Conservation (phyloP, 2,329 filamentous ascomycete genomes). For the Colletotrichum aenigma region DNA sequence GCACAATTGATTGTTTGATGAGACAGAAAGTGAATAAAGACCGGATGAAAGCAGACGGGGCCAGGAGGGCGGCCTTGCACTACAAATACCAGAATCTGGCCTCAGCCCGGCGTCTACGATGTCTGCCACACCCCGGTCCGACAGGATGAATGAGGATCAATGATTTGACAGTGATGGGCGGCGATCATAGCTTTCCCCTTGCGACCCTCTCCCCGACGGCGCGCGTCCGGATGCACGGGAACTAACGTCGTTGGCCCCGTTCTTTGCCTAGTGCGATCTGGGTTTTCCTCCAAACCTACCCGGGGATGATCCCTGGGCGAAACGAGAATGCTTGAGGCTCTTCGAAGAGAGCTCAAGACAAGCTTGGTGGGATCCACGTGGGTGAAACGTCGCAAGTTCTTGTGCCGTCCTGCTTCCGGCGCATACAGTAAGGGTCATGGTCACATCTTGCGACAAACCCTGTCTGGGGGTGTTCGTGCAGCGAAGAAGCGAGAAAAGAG, state of each 20-base stretch:
- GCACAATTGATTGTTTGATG: slow-evolving; percentile 1
- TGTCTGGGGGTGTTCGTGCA: slow-evolving; percentile 2
- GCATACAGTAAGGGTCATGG: background rate
- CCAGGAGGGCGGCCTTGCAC: background rate
- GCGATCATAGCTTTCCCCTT: slow-evolving; percentile 6
- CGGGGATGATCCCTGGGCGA: slow-evolving; percentile 8
- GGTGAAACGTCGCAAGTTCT: slow-evolving; percentile 20
- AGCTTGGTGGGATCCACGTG: slow-evolving; percentile 1
- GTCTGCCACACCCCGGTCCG: background rate
- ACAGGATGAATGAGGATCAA: background rate
- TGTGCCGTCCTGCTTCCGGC: slow-evolving; percentile 17
- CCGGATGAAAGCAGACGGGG: background rate
- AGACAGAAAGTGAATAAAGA: background rate
- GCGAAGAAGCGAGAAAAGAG: background rate
- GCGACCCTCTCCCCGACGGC: background rate
- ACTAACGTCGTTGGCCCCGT: background rate
- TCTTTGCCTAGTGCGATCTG: background rate
- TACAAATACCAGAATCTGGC: slow-evolving; percentile 8
- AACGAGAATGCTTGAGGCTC: background rate
- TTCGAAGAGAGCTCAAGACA: background rate
- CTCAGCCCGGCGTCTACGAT: background rate
- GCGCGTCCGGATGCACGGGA: background rate
- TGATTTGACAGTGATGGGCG: background rate
- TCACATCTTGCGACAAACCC: slow-evolving; percentile 14
- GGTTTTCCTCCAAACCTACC: background rate